Conservation (phyloP, 805 yeast genomes). For the Ogataea methanolica region DNA sequence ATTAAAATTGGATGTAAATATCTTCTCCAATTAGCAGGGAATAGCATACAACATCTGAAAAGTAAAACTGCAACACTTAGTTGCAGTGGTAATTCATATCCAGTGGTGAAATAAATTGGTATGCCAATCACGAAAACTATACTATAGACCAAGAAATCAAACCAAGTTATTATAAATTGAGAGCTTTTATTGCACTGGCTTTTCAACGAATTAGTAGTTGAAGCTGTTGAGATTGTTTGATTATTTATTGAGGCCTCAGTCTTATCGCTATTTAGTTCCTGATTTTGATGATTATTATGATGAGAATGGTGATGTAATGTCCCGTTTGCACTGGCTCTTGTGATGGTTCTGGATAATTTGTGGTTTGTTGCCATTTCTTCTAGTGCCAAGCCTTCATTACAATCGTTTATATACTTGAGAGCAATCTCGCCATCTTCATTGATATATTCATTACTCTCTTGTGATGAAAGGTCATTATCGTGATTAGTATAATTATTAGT, state of each 20-base stretch:
- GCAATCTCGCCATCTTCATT: background rate
- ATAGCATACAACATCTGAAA: conserved; percentile 42
- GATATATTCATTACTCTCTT: background rate
- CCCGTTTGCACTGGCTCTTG: background rate
- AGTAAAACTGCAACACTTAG: conserved; percentile 54
- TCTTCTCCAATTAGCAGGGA: conserved; percentile 44
- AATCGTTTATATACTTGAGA: background rate
- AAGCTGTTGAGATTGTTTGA: background rate
- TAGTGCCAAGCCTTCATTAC: conserved; percentile 29
- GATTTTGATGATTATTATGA: background rate
- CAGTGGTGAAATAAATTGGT: conserved; percentile 55
- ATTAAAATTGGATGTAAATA: conserved; percentile 69
- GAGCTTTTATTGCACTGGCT: background rate
- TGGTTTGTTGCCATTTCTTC: conserved; percentile 17
- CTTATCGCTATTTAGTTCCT: background rate
- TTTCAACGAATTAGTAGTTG: too few species aligned
- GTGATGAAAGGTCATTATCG: background rate
- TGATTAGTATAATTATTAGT: conserved; percentile 5
- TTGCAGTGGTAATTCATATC: conserved; percentile 59
- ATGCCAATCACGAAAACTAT: conserved; percentile 49
- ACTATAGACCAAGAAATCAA: conserved; percentile 52
- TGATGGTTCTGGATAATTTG: conserved; percentile 11
- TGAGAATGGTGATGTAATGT: background rate
- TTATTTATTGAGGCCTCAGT: background rate
- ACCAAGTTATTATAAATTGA: conserved; percentile 28